A percentile compares a stretch with the other conserved stretches of the same genome.
Conservation (phyloP, 768 basidiomycete species). For the Termitomyces bulborhizus region DNA sequence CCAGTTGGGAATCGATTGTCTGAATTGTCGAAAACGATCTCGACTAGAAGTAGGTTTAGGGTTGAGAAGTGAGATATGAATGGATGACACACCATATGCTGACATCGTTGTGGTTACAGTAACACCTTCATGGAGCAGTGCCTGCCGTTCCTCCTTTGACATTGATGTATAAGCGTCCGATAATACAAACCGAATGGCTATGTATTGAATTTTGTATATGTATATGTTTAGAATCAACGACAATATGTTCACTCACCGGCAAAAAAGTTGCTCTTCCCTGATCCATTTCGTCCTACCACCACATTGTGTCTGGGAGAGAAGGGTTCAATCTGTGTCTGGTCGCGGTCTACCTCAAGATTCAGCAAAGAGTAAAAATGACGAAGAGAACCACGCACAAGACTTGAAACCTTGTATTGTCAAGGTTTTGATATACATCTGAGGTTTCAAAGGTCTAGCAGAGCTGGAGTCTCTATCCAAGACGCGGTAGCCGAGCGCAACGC, state of each 20-base stretch:
- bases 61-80: not conserved
- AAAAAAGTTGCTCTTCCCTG: conserved; percentile 99
- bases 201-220: not conserved
- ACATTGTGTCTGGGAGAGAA: conserved; percentile 94
- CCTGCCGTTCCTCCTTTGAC: conserved; percentile 86
- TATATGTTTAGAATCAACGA: not conserved
- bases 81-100: conserved; percentile 65
- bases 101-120: conserved; percentile 84
- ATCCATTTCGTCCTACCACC: conserved; percentile 95
- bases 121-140: conserved; percentile 91
- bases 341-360: conserved; percentile 48
- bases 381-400: conserved; percentile 61
- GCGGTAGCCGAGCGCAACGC: not conserved
- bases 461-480: not conserved
- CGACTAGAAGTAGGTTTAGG: conserved; percentile 39
- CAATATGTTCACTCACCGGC: conserved; percentile 50
- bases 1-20: conserved; percentile 94
- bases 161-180: conserved; percentile 97
- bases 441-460: not conserved
- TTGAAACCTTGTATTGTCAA: conserved; percentile 95
- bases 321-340: conserved; percentile 90
- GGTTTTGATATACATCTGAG: conserved; percentile 76
- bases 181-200: conserved; percentile 95
- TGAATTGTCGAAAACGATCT: conserved; percentile 93
- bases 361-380: not conserved